Percentiles rank a stretch among this genome's conserved stretches.
These are phyloP conservation scores for Harrya chromipes DNA, from an alignment of 768 basidiomycete genomes.

Conservation along the genomic window DNA sequence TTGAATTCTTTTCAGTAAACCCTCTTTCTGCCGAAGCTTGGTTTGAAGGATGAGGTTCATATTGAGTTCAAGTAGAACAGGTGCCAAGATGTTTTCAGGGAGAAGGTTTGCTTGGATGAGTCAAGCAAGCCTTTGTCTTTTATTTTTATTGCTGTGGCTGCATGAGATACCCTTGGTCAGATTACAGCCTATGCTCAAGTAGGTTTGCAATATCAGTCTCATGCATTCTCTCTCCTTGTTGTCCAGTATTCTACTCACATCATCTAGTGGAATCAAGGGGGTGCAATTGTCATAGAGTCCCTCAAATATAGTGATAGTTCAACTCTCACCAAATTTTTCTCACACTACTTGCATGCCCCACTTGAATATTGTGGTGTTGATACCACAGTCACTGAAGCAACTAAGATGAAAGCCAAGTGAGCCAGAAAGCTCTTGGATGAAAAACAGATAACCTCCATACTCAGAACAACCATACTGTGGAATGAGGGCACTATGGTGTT, in stretches of 20 bases:
- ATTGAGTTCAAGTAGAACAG: background rate
- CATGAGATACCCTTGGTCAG: constrained; percentile 13
- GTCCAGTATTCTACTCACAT: constrained; percentile 1
- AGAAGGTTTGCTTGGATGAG: too few relatives aligned
- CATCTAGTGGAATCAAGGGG: constrained; percentile 13
- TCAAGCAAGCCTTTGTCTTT: background rate
- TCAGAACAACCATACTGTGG: background rate
- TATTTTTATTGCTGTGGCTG: background rate
- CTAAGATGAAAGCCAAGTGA: background rate
- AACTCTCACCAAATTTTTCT: background rate
- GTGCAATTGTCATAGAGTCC: constrained; percentile 8
- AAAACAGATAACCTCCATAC: background rate
- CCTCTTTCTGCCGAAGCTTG: too few relatives aligned
- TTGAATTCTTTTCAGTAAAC: too few relatives aligned
- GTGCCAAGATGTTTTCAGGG: background rate
- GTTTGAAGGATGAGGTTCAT: background rate
- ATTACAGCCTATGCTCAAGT: constrained; percentile 19
- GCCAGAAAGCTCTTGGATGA: background rate
- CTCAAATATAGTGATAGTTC: background rate
- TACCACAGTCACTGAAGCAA: background rate
- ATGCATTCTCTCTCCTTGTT: constrained; percentile 13
- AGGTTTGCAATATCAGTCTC: constrained; percentile 14
- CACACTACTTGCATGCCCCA: background rate
- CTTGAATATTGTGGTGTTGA: background rate
- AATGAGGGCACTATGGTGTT: background rate